A percentile compares a stretch with the other conserved stretches of the same genome.
Conservation (phyloP, 495 filamentous ascomycete species). For the Penicillium chermesinum region DNA sequence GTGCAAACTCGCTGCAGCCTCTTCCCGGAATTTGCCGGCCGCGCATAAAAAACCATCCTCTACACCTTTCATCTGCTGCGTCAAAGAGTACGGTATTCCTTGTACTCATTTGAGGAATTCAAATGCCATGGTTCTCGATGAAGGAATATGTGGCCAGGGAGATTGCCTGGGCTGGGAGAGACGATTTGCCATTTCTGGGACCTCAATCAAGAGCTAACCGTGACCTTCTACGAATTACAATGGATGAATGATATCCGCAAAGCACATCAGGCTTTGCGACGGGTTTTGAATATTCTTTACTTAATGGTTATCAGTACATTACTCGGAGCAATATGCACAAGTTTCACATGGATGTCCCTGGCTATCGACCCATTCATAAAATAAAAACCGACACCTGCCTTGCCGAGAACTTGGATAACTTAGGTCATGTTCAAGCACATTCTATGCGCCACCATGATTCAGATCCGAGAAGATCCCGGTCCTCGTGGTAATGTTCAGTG, state of each 20-base stretch:
- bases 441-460: neutral
- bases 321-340: neutral
- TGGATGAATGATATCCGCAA: too few species aligned
- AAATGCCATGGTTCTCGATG: constrained; percentile 19
- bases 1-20: constrained; percentile 45
- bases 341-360: neutral
- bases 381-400: neutral
- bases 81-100: constrained; percentile 51
- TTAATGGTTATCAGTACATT: constrained; percentile 1
- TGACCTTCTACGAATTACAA: neutral
- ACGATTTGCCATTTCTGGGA: constrained; percentile 34
- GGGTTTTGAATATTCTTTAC: neutral
- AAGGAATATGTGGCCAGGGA: constrained; percentile 21
- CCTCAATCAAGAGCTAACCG: neutral
- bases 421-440: neutral
- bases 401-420: neutral
- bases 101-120: constrained; percentile 26
- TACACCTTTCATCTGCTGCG: constrained; percentile 34
- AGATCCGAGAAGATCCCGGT: constrained; percentile 5
- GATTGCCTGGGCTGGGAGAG: constrained; percentile 47
- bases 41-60: constrained; percentile 1
- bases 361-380: neutral
- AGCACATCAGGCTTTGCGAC: neutral
- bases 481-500: constrained; percentile 1
- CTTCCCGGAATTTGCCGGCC: too few species aligned